Percentiles rank a stretch among this genome's conserved stretches.
Evolutionary conservation across 2,329 filamentous ascomycete genomes (phyloP).

Genomic region (Cadophora luteo-olivacea): DNA sequence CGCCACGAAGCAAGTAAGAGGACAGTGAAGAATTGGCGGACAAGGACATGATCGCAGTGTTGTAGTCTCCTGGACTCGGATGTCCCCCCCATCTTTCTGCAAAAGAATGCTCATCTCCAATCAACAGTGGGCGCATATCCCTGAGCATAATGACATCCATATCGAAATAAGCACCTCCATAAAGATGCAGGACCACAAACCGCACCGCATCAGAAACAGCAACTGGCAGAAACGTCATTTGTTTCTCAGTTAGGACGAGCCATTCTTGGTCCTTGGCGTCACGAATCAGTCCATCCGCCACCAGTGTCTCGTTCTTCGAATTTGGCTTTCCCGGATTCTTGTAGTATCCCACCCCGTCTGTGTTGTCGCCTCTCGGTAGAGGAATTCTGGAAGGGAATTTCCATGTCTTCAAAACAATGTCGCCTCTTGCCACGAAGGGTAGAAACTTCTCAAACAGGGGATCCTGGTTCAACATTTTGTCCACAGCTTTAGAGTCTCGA

Average conservation of each 20-base stretch:
- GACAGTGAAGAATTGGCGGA: slow-evolving; percentile 61
- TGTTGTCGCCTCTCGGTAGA: slow-evolving; percentile 55
- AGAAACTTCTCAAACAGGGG: slow-evolving; percentile 59
- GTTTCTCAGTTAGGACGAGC: slow-evolving; percentile 59
- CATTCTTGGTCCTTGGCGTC: slow-evolving; percentile 57
- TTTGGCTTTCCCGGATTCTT: slow-evolving; percentile 52
- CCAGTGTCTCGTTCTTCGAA: slow-evolving; percentile 44
- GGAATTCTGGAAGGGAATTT: slow-evolving; percentile 59
- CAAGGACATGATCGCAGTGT: slow-evolving; percentile 62
- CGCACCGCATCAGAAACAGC: slow-evolving; percentile 62
- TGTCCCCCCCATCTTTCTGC: slow-evolving; percentile 63
- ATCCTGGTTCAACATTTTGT: slow-evolving; percentile 58
- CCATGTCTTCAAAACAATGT: slow-evolving; percentile 59
- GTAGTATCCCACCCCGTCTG: slow-evolving; percentile 56
- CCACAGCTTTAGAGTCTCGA: slow-evolving; percentile 55
- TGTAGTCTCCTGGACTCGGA: slow-evolving; percentile 59
- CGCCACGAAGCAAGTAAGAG: slow-evolving; percentile 60
- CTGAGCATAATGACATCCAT: slow-evolving; percentile 62
- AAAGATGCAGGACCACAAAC: slow-evolving; percentile 60
- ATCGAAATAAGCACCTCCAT: slow-evolving; percentile 61
- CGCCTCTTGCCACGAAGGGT: slow-evolving; percentile 58
- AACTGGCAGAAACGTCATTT: slow-evolving; percentile 63
- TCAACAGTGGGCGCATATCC: slow-evolving; percentile 59
- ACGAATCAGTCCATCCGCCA: slow-evolving; percentile 58
- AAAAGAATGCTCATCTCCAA: slow-evolving; percentile 57